Conservation (phyloP, 306 rosid species). For the Citrullus amarus region DNA sequence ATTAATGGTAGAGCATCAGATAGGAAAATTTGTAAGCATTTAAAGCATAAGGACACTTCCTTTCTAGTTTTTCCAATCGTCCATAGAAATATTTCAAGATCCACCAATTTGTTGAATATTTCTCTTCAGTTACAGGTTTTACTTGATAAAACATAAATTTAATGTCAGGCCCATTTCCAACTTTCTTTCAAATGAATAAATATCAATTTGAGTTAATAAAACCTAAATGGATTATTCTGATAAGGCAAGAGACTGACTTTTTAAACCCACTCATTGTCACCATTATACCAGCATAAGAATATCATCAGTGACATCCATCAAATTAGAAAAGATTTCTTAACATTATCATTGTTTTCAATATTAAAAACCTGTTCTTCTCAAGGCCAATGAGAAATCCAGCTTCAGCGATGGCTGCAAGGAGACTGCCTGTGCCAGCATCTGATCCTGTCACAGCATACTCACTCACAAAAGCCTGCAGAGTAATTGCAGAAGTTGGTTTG, state of each 20-base stretch:
- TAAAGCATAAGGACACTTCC: background rate
- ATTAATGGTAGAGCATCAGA: background rate
- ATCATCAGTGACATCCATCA: background rate
- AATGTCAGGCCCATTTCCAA: background rate
- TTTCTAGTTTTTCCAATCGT: background rate
- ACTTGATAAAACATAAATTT: background rate
- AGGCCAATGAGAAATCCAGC: slow-evolving; percentile 83
- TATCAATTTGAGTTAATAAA: background rate
- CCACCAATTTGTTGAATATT: background rate
- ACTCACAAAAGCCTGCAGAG: slow-evolving; percentile 78
- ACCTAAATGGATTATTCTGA: background rate
- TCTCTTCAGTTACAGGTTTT: background rate
- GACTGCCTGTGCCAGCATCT: slow-evolving; percentile 79
- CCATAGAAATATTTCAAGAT: background rate
- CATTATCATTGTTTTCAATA: background rate
- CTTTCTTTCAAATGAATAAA: background rate
- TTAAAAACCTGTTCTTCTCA: slow-evolving; percentile 67
- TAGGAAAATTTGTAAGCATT: background rate
- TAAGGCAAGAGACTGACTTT: background rate
- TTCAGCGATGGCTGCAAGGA: slow-evolving; percentile 72
- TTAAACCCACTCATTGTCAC: background rate
- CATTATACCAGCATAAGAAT: background rate
- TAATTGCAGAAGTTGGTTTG: background rate
- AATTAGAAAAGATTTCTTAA: background rate
- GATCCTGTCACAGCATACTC: slow-evolving; percentile 80